These are phyloP conservation scores for Colletotrichum cuscutae DNA, from an alignment of 2,329 filamentous ascomycete genomes.

Conservation along the genomic window DNA sequence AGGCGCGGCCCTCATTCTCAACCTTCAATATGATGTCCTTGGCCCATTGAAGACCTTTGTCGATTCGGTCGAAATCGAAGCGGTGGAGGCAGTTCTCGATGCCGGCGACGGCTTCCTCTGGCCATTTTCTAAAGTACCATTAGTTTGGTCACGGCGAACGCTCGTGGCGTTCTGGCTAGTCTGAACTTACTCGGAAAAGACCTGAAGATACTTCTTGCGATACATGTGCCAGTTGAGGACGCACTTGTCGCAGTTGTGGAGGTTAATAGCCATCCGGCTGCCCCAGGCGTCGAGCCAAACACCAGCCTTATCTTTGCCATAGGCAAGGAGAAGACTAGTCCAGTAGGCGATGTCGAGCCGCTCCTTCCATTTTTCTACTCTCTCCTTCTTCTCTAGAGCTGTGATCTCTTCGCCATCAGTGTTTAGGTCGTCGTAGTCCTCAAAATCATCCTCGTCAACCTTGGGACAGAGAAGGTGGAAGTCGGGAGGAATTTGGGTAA, in stretches of 20 bases:
- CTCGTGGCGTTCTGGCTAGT: neutral
- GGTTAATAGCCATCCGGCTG: slow-evolving; percentile 63
- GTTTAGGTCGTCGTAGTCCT: slow-evolving; percentile 70
- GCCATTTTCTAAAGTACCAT: slow-evolving; percentile 49
- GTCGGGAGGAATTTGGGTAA: slow-evolving; percentile 55
- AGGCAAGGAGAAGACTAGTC: slow-evolving; percentile 76
- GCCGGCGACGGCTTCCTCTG: slow-evolving; percentile 61
- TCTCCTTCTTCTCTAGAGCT: slow-evolving; percentile 59
- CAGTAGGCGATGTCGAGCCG: slow-evolving; percentile 73
- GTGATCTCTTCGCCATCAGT: slow-evolving; percentile 50
- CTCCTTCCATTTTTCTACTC: slow-evolving; percentile 64
- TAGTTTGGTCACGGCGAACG: slow-evolving; percentile 29
- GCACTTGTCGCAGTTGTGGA: slow-evolving; percentile 75
- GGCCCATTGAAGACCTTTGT: slow-evolving; percentile 67
- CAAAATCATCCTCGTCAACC: slow-evolving; percentile 68
- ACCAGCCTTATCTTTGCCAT: slow-evolving; percentile 69
- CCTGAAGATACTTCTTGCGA: slow-evolving; percentile 70
- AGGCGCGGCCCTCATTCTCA: slow-evolving; percentile 56
- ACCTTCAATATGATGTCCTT: slow-evolving; percentile 64
- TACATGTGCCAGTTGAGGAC: slow-evolving; percentile 79
- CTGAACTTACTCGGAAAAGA: slow-evolving; percentile 66
- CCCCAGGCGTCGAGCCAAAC: slow-evolving; percentile 70
- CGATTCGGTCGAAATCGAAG: slow-evolving; percentile 71
- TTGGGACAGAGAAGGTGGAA: slow-evolving; percentile 77
- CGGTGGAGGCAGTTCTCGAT: slow-evolving; percentile 68